Evolutionary conservation across 148 eudicot species (phyloP).

Genomic region (Mesembryanthemum crystallinum): DNA sequence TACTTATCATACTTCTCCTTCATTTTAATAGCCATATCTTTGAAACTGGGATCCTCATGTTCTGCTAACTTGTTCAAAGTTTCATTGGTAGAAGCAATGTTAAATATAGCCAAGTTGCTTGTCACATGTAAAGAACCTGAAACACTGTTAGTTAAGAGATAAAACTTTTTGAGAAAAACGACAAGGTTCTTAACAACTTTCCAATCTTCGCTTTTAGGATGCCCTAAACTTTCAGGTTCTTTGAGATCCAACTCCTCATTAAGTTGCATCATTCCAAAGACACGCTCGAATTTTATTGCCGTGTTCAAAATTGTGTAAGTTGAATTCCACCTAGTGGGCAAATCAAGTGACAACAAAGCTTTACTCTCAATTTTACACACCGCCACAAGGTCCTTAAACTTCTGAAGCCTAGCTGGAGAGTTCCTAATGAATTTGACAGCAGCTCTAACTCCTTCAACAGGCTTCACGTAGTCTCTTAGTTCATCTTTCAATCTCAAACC

Average conservation of each 20-base stretch:
- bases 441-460: not conserved
- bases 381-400: not conserved
- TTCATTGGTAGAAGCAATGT: not conserved
- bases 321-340: no score
- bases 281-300: slow-evolving; percentile 5
- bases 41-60: no score
- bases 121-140: not conserved
- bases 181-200: not conserved
- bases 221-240: not conserved
- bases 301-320: slow-evolving; percentile 15
- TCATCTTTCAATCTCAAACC: slow-evolving; percentile 14
- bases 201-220: not conserved
- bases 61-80: not conserved
- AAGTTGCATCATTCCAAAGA: not conserved
- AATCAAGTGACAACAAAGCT: not conserved
- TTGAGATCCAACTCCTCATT: not conserved
- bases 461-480: not conserved
- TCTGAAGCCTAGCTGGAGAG: slow-evolving; percentile 10
- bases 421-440: slow-evolving; percentile 4
- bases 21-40: not conserved
- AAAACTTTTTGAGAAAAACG: not conserved
- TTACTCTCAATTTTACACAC: not conserved
- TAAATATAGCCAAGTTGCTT: not conserved
- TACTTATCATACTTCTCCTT: slow-evolving; percentile 5
- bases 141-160: not conserved